A percentile compares a stretch with the other conserved stretches of the same genome.
phyloP scores from a whole-genome alignment of 78 protist genomes.

The Abeoforma whisleri region DNA sequence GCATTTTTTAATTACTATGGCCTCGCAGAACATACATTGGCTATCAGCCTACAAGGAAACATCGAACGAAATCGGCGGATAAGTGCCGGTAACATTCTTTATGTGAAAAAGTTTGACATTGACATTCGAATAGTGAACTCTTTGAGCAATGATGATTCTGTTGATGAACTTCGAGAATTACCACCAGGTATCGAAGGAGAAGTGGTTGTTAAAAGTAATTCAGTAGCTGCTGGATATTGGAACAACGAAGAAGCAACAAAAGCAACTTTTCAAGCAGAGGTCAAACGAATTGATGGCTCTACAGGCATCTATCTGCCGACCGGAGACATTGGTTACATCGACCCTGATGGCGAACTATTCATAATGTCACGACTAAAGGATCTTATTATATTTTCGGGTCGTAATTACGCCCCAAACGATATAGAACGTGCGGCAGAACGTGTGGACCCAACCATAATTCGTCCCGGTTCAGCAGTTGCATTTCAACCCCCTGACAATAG shows the following conservation, averaged over 20 bases:
- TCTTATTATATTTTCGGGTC: background rate
- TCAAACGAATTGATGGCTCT: background rate
- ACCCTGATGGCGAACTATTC: background rate
- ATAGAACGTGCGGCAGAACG: background rate
- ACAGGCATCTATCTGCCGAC: background rate
- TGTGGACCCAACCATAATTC: background rate
- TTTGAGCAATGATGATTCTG: too few relatives aligned
- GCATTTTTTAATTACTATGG: too few relatives aligned
- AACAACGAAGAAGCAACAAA: slow-evolving; percentile 4
- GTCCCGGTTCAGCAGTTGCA: slow-evolving; percentile 7
- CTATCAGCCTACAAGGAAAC: too few relatives aligned
- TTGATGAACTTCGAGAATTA: too few relatives aligned
- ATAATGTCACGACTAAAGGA: background rate
- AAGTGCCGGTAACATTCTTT: too few relatives aligned
- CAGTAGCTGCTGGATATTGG: background rate
- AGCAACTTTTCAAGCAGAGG: background rate
- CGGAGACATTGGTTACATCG: background rate
- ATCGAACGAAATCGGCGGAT: too few relatives aligned
- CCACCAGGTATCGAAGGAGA: too few relatives aligned
- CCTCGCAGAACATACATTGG: too few relatives aligned
- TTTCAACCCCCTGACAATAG: background rate
- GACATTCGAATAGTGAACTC: too few relatives aligned
- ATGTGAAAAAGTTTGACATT: too few relatives aligned
- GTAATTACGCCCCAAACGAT: background rate
- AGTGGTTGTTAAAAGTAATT: background rate